Evolutionary conservation across 805 yeast species (phyloP).

Genomic region (Gaillardinia entomophila): DNA sequence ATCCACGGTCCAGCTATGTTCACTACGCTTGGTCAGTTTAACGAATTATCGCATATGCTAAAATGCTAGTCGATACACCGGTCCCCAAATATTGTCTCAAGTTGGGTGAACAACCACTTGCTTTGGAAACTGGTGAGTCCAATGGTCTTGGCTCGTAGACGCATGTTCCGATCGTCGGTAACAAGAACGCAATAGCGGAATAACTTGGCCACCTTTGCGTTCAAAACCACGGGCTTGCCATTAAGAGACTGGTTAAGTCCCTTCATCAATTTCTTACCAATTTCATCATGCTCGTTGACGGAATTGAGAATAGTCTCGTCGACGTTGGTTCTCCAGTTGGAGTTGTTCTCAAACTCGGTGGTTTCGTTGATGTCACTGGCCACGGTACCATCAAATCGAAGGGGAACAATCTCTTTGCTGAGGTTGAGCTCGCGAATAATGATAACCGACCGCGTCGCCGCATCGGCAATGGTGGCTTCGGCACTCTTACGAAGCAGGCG

Average conservation of each 20-base stretch:
- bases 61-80: slow-evolving; percentile 43
- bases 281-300: slow-evolving; percentile 37
- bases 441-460: slow-evolving; percentile 76
- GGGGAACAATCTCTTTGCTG: slow-evolving; percentile 50
- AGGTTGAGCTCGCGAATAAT: slow-evolving; percentile 61
- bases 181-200: slow-evolving; percentile 58
- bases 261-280: slow-evolving; percentile 33
- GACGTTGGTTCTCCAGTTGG: slow-evolving; percentile 65
- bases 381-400: slow-evolving; percentile 64
- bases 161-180: slow-evolving; percentile 72
- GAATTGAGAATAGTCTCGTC: slow-evolving; percentile 63
- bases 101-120: slow-evolving; percentile 52
- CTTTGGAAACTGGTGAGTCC: slow-evolving; percentile 53
- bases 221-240: slow-evolving; percentile 15
- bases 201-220: slow-evolving; percentile 32
- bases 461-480: slow-evolving; percentile 70
- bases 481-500: slow-evolving; percentile 64
- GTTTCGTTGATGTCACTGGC: slow-evolving; percentile 69
- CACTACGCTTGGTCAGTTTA: slow-evolving; percentile 1
- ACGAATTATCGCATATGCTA: background rate
- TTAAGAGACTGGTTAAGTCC: slow-evolving; percentile 26
- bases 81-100: slow-evolving; percentile 42
- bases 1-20: slow-evolving; percentile 2
- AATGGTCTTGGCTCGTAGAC: slow-evolving; percentile 56
- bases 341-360: slow-evolving; percentile 66